A percentile compares a stretch with the other conserved stretches of the same genome.
phyloP scores from a whole-genome alignment of 2,329 filamentous ascomycete genomes.

The Xylariaceae sp. region DNA sequence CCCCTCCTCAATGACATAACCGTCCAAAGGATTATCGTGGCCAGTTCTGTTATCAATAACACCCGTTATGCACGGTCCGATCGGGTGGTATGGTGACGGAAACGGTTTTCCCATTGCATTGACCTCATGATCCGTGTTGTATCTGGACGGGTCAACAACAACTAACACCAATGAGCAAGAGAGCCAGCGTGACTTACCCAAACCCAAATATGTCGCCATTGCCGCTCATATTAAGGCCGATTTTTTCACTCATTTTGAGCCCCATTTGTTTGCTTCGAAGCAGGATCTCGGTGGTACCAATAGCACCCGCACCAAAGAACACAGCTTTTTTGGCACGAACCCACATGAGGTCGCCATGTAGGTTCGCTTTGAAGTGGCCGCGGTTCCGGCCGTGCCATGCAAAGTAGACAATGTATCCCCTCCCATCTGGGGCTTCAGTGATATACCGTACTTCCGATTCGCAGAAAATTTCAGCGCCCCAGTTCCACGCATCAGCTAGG shows the following conservation, averaged over 20 bases:
- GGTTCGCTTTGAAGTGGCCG: slow-evolving; percentile 51
- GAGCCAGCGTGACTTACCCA: slow-evolving; percentile 39
- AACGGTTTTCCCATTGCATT: slow-evolving; percentile 54
- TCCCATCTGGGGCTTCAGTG: slow-evolving; percentile 46
- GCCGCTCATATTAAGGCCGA: slow-evolving; percentile 61
- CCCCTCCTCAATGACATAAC: slow-evolving; percentile 64
- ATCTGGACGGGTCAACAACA: slow-evolving; percentile 37
- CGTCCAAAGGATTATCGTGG: slow-evolving; percentile 54
- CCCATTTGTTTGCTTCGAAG: slow-evolving; percentile 59
- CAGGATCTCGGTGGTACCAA: slow-evolving; percentile 66
- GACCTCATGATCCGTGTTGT: slow-evolving; percentile 56
- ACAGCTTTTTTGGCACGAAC: slow-evolving; percentile 63
- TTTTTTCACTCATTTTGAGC: slow-evolving; percentile 52
- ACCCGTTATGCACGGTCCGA: slow-evolving; percentile 62
- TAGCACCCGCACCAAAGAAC: slow-evolving; percentile 63
- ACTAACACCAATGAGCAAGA: not conserved
- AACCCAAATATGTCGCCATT: slow-evolving; percentile 67
- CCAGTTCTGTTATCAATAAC: slow-evolving; percentile 58
- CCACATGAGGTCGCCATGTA: slow-evolving; percentile 63
- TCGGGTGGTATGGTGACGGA: slow-evolving; percentile 50
- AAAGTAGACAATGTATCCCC: slow-evolving; percentile 63
- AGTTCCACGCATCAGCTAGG: slow-evolving; percentile 67
- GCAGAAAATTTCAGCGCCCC: slow-evolving; percentile 70
- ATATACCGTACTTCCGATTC: slow-evolving; percentile 65
- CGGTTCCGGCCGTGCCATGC: slow-evolving; percentile 61